Evolutionary conservation across 1,284 basidiomycete species (phyloP).

Genomic region (Microbotryum scabiosae): DNA sequence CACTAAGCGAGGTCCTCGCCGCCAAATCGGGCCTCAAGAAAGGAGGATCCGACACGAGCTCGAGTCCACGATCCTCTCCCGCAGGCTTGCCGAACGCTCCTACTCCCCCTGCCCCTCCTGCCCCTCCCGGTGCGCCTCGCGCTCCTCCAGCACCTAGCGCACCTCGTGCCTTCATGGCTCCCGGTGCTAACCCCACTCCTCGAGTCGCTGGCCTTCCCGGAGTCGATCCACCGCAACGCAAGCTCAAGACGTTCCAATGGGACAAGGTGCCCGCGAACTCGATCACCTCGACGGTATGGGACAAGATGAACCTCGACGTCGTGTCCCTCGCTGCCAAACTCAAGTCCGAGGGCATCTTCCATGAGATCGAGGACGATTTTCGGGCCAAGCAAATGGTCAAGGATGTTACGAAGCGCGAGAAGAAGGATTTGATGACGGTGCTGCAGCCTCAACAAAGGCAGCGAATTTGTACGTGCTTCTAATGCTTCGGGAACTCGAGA

Average conservation of each 20-base stretch:
- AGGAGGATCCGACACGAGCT: neutral
- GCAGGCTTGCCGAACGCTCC: conserved; percentile 31
- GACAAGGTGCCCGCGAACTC: conserved; percentile 80
- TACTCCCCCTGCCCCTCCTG: conserved; percentile 40
- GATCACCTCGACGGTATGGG: conserved; percentile 82
- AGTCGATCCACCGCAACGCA: conserved; percentile 45
- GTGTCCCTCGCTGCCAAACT: conserved; percentile 44
- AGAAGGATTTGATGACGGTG: conserved; percentile 40
- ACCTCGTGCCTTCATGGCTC: neutral
- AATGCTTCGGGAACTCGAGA: neutral
- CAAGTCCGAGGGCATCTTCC: conserved; percentile 77
- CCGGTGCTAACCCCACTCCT: neutral
- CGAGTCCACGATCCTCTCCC: too few species aligned
- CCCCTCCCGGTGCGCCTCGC: conserved; percentile 12
- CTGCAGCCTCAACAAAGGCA: conserved; percentile 19
- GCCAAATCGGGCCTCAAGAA: conserved; percentile 11
- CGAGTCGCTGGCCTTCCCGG: neutral
- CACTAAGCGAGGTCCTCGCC: conserved; percentile 12
- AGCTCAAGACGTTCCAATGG: conserved; percentile 99
- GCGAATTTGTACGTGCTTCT: conserved; percentile 22
- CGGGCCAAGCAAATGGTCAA: conserved; percentile 86
- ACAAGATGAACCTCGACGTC: conserved; percentile 49
- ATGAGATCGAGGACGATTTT: conserved; percentile 96
- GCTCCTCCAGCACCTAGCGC: conserved; percentile 29
- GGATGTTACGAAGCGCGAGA: conserved; percentile 42